Evolutionary conservation across 2,329 filamentous ascomycete species (phyloP).

Genomic region (Ascochyta clinopodiicola): DNA sequence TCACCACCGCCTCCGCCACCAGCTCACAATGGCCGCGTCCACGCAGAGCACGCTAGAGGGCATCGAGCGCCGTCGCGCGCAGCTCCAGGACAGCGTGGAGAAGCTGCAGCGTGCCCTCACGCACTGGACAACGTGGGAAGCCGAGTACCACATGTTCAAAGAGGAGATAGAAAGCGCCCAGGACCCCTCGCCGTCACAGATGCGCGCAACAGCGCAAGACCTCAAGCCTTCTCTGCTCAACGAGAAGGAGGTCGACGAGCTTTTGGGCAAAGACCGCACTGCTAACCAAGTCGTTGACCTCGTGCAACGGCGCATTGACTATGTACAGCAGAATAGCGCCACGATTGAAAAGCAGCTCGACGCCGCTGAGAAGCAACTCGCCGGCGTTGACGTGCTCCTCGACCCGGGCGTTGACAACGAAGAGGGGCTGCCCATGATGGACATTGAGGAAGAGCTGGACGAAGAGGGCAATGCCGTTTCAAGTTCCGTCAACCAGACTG

Average conservation of each 20-base stretch:
- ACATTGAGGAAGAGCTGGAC: constrained; percentile 91
- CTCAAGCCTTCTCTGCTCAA: constrained; percentile 71
- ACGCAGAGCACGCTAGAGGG: constrained; percentile 63
- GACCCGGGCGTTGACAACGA: constrained; percentile 70
- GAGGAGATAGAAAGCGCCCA: constrained; percentile 70
- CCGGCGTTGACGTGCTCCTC: constrained; percentile 61
- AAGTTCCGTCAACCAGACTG: constrained; percentile 60
- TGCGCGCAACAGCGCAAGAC: constrained; percentile 58
- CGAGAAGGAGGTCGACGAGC: constrained; percentile 63
- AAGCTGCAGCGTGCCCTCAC: constrained; percentile 77
- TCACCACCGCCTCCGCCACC: constrained; percentile 1
- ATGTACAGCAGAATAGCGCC: constrained; percentile 81
- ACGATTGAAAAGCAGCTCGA: constrained; percentile 77
- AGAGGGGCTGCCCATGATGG: constrained; percentile 78
- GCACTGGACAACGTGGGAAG: constrained; percentile 90
- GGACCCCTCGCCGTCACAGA: constrained; percentile 34
- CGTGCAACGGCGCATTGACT: constrained; percentile 81
- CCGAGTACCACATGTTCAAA: constrained; percentile 88
- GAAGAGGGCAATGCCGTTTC: constrained; percentile 85
- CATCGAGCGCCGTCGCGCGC: constrained; percentile 75
- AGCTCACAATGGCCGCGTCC: constrained; percentile 32
- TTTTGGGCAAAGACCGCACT: constrained; percentile 61
- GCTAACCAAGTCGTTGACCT: constrained; percentile 70
- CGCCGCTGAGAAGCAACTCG: constrained; percentile 71
- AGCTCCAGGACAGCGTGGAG: constrained; percentile 76